Base-by-base conservation (phyloP, 1,139 yeast genomes). In the Saccharomyces hybrid region DNA sequence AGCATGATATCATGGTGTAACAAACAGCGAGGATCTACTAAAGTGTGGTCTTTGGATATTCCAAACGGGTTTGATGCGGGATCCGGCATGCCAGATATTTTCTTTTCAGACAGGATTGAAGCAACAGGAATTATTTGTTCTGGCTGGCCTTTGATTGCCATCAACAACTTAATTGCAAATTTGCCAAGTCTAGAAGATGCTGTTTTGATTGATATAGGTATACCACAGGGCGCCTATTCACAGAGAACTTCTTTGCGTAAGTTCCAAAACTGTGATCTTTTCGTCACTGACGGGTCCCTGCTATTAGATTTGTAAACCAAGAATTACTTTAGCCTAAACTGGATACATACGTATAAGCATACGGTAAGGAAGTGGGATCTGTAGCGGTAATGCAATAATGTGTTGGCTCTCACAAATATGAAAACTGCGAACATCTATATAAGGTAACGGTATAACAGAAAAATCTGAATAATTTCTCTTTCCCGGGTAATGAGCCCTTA, bases 61-160 rank as follows among this genome's bases (percentile, higher is more conserved):
- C 95, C 96, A 2, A 80, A 91, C 0, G 96, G 96, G 6, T 75
- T 87, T 47, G 96, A 89, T 64, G 85, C 95, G 7, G 88, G 95
- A 4, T 83, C 95, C 0, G 96, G 96, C 7, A 77, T 83, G 4
- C 62, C 60, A 29, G 66, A 64, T 51, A 20, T 38, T 6, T 38
- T 38, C 26, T 67, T 68, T 44, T 64, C 67, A 9, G 61, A 59
- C 5, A 62, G 68, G 8, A 60, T 73, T 13, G 59, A 65, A 13
- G 61, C 73, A 26, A 68, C 69, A 29, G 66, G 68, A 44, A 78
- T 88, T 52, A 78, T 85, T 9, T 84, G 91, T 41, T 73, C 85
- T 68, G 95, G 95, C 1, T 73, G 89, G 61, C 95, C 96, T 2
- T 71, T 87, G 51, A 78, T 82, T 8, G 88, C 95, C 0, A 66